Conservation (phyloP, 2,329 filamentous ascomycete species). For the Aspergillus terreus region DNA sequence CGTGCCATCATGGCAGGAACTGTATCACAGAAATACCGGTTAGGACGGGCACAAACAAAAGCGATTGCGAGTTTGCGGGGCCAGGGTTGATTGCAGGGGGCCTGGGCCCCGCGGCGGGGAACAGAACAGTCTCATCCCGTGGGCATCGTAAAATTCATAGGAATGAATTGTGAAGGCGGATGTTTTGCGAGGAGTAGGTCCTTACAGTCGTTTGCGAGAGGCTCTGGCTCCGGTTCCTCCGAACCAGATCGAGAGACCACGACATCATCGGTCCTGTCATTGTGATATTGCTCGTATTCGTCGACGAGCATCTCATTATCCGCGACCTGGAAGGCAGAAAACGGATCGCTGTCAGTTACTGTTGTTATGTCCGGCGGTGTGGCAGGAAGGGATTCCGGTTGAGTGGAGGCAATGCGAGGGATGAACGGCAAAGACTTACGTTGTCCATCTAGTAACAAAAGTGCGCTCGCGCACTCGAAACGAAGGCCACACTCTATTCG, state of each 20-base stretch:
- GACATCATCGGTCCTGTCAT: slow-evolving; percentile 60
- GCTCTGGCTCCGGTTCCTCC: slow-evolving; percentile 54
- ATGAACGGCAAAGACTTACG: slow-evolving; percentile 28
- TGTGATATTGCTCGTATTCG: slow-evolving; percentile 53
- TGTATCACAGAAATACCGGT: slow-evolving; percentile 33
- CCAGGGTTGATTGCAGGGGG: neutral
- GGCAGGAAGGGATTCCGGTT: neutral
- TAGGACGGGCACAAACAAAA: slow-evolving; percentile 9
- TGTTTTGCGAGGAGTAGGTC: slow-evolving; percentile 3
- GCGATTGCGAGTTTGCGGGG: slow-evolving; percentile 1
- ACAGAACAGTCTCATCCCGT: neutral
- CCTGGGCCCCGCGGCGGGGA: slow-evolving; percentile 9
- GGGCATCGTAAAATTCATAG: no score
- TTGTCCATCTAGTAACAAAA: slow-evolving; percentile 42
- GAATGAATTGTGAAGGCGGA: no score
- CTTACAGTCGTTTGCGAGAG: slow-evolving; percentile 58
- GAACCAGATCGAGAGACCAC: slow-evolving; percentile 60
- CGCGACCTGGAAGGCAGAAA: slow-evolving; percentile 43
- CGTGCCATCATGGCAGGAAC: slow-evolving; percentile 82
- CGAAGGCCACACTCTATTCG: slow-evolving; percentile 22
- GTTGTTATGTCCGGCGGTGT: neutral
- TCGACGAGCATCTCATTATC: slow-evolving; percentile 63
- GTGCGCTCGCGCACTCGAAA: slow-evolving; percentile 31
- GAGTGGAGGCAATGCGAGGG: neutral
- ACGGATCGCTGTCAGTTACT: slow-evolving; percentile 15